A percentile compares a stretch with the other conserved stretches of the same genome.
phyloP scores from a whole-genome alignment of 1,284 basidiomycete genomes.

The Ganoderma sp. region DNA sequence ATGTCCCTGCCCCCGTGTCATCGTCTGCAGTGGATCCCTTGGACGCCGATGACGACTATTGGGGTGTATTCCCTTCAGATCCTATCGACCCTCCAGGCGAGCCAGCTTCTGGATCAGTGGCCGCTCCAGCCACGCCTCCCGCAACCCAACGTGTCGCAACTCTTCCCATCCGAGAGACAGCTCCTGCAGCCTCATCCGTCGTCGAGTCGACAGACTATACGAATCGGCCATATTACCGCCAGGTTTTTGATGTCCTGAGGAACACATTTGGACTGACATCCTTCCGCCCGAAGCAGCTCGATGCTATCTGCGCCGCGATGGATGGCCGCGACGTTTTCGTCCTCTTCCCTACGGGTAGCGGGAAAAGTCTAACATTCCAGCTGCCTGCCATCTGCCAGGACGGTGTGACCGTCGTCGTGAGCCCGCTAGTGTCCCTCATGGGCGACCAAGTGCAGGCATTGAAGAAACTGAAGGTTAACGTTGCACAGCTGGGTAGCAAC shows the following conservation, averaged over 20 bases:
- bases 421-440: constrained; percentile 91
- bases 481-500: constrained; percentile 75
- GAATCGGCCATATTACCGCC: constrained; percentile 51
- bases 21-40: background rate
- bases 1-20: background rate
- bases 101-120: background rate
- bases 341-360: constrained; percentile 96
- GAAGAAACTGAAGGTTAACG: constrained; percentile 70
- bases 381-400: constrained; percentile 84
- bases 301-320: constrained; percentile 85
- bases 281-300: constrained; percentile 88
- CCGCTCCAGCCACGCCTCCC: constrained; percentile 21
- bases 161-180: background rate
- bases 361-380: constrained; percentile 88
- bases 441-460: constrained; percentile 86
- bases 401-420: constrained; percentile 90
- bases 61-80: constrained; percentile 23
- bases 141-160: constrained; percentile 20
- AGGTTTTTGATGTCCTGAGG: constrained; percentile 69
- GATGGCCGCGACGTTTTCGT: constrained; percentile 89
- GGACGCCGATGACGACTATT: constrained; percentile 26
- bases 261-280: constrained; percentile 68
- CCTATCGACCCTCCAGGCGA: constrained; percentile 11
- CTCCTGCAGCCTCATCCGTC: constrained; percentile 1
- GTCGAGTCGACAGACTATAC: background rate